Percentiles rank a stretch among this genome's conserved stretches.
These are phyloP conservation scores for Penicillium frequentans DNA, from an alignment of 2,329 filamentous ascomycete genomes.

Conservation along the genomic window DNA sequence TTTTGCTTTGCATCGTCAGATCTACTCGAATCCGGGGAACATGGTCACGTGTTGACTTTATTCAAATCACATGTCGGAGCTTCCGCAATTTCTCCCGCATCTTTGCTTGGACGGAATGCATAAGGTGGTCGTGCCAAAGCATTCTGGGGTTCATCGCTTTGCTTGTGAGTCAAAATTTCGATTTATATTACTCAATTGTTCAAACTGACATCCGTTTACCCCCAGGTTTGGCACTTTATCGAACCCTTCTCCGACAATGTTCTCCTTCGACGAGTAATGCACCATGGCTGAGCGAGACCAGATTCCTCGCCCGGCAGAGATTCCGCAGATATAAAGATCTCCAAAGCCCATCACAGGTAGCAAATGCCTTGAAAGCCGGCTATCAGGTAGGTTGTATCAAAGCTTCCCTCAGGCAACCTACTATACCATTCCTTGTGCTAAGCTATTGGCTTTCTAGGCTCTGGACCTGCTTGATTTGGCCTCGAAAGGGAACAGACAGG, in stretches of 20 bases:
- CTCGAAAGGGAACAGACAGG: constrained; percentile 26
- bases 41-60: background rate
- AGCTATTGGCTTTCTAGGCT: constrained; percentile 26
- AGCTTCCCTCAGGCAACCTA: background rate
- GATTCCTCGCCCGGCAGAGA: constrained; percentile 33
- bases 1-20: constrained; percentile 3
- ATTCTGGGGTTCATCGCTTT: constrained; percentile 41
- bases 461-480: constrained; percentile 40
- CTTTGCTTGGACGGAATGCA: constrained; percentile 32
- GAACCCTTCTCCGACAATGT: constrained; percentile 47
- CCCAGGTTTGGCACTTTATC: constrained; percentile 46
- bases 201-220: background rate
- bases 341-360: constrained; percentile 40
- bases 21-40: constrained; percentile 4
- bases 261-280: constrained; percentile 26
- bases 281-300: constrained; percentile 25
- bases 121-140: constrained; percentile 19
- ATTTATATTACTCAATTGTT: background rate
- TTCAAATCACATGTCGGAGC: constrained; percentile 4
- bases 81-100: constrained; percentile 5
- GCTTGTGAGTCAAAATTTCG: constrained; percentile 38
- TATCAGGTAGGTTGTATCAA: constrained; percentile 35
- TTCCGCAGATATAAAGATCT: constrained; percentile 41
- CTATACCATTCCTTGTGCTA: constrained; percentile 5
- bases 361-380: constrained; percentile 42